A percentile compares a stretch with the other conserved stretches of the same genome.
phyloP scores from a whole-genome alignment of 306 rosid species.

The Gynostemma pentaphyllum region DNA sequence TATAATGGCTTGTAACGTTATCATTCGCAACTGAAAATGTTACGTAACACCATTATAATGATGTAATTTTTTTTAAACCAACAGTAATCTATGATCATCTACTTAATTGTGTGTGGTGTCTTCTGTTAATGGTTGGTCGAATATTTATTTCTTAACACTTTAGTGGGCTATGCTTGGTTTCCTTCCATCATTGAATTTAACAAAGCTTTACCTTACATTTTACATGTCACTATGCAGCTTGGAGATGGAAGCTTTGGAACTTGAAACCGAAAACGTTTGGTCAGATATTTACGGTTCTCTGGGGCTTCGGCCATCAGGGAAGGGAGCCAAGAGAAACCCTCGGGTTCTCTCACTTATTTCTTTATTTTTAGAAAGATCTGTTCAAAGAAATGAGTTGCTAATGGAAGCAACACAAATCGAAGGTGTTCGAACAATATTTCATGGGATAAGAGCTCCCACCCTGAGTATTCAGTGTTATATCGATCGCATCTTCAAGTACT shows the following conservation, averaged over 20 bases:
- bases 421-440: slow-evolving; percentile 59
- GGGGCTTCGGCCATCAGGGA: slow-evolving; percentile 53
- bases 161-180: background rate
- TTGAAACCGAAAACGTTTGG: slow-evolving; percentile 31
- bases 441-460: slow-evolving; percentile 71
- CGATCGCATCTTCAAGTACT: slow-evolving; percentile 84
- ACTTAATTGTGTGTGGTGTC: background rate
- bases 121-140: background rate
- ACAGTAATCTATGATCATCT: too few relatives aligned
- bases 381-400: slow-evolving; percentile 51
- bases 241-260: slow-evolving; percentile 56
- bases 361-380: slow-evolving; percentile 61
- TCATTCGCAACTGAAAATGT: too few relatives aligned
- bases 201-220: background rate
- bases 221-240: slow-evolving; percentile 32
- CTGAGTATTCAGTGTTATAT: slow-evolving; percentile 61
- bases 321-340: slow-evolving; percentile 49
- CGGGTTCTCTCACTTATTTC: slow-evolving; percentile 72
- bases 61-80: too few relatives aligned
- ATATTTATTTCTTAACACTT: background rate
- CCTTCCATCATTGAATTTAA: background rate
- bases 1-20: too few relatives aligned
- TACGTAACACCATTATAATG: too few relatives aligned
- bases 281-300: slow-evolving; percentile 47
- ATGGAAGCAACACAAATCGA: slow-evolving; percentile 34